Base-by-base conservation (phyloP, 2,329 filamentous ascomycete species). In the Metarhizium album region DNA sequence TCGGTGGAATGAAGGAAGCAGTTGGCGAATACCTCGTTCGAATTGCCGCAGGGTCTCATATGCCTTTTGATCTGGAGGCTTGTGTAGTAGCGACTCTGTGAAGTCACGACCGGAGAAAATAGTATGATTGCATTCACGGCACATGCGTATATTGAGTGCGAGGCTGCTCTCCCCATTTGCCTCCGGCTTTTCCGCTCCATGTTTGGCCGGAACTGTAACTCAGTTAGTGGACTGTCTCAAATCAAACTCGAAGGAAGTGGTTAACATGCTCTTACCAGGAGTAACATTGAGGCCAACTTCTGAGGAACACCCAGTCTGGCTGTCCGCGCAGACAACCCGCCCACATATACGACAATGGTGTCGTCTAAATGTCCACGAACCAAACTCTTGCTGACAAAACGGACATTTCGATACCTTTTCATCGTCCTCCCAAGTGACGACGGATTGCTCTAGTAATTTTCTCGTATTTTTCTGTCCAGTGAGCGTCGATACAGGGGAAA, bases 271-370 rank as follows among this genome's bases (percentile, higher is more conserved):
- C 66, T 54, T 70, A 62, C 69, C 78, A 70, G 61, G 67, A 3
- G 83, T 75, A 18, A 97, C 83, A 60, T 86, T 88, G 42, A 98
- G 70, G 4, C 84, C 87, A 49, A 98, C 76, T 59, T 95, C 87
- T 8, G 74, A 81, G 1, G 93, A 98, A 66, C 93, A 98, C 3
- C 70, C 82, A 0, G 93, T 98, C 52, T 80, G 78, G 0, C 80
- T 80, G 66, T 98, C 93, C 13, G 89, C 89, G 63, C 93, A 98
- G 0, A 98, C 89, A 0, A 98, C 90, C 42, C 86, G 81, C 3
- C 93, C 93, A 61, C 93, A 98, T 67, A 95, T 84, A 50, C 93
- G 81, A 67, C 93, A 98, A 67, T 98, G 93, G 66, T 97, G 93
- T 58, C 93, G 76, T 60, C 93, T 81, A 62, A 97, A 95, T 1